Conservation (phyloP, 2,329 filamentous ascomycete genomes). For the Colletotrichum costaricense region DNA sequence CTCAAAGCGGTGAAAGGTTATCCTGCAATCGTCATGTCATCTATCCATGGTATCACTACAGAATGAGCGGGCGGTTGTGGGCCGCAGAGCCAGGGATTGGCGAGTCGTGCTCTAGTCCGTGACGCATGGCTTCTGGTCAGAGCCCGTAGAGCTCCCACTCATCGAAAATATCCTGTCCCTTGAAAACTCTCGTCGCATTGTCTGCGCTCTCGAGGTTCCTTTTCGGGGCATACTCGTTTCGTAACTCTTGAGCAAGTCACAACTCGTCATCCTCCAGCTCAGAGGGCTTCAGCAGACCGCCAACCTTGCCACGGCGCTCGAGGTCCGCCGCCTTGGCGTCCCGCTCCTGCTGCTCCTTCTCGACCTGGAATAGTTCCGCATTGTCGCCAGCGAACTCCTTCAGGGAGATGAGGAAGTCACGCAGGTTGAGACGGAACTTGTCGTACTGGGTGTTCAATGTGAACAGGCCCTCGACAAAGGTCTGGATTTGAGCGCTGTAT, state of each 20-base stretch:
- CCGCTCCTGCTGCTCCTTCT: conserved; percentile 91
- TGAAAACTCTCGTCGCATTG: conserved; percentile 38
- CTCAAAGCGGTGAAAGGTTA: conserved; percentile 27
- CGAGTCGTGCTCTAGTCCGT: conserved; percentile 33
- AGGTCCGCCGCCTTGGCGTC: conserved; percentile 90
- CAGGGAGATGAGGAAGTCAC: conserved; percentile 96
- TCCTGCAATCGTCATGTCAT: conserved; percentile 37
- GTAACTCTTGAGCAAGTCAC: conserved; percentile 82
- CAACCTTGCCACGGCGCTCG: conserved; percentile 93
- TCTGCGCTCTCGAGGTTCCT: conserved; percentile 44
- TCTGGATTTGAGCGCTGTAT: conserved; percentile 82
- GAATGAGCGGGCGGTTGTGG: conserved; percentile 30
- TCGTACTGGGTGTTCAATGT: conserved; percentile 88
- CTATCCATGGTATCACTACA: conserved; percentile 38
- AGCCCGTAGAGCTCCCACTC: conserved; percentile 76
- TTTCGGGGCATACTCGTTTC: conserved; percentile 67
- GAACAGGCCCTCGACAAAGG: conserved; percentile 92
- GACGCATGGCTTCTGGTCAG: conserved; percentile 45
- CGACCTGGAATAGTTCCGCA: conserved; percentile 90
- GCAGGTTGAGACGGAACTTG: conserved; percentile 94
- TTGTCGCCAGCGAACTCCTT: conserved; percentile 98
- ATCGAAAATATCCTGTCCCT: conserved; percentile 56
- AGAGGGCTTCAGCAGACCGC: conserved; percentile 95
- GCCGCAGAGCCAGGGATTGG: conserved; percentile 35
- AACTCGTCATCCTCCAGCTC: conserved; percentile 92